Evolutionary conservation across 2,329 filamentous ascomycete species (phyloP), one percentile per base, ranked within the genome.

Genomic region (Neurospora crassa): DNA sequence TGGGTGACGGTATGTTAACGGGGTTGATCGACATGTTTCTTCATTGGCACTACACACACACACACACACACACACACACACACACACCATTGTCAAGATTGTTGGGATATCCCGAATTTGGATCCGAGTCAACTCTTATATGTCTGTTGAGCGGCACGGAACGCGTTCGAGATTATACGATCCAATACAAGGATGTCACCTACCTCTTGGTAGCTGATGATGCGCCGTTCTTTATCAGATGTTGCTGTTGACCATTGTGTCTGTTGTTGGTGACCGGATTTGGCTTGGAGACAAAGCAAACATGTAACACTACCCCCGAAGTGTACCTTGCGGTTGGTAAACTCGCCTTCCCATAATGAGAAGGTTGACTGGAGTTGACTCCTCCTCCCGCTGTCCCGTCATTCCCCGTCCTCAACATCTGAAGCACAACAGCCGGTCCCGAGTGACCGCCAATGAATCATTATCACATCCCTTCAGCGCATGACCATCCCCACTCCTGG

Each of bases 381-480:
- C 18, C 43, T 24, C 18, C 43, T 45, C 29, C 29, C 4, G 29
- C 29, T 5, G 29, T 29, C 29, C 29, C 29, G 34, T 37, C 34
- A 6, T 37, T 37, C 34, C 34, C 34, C 34, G 34, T 37, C 34
- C 34, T 37, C 34, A 37, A 37, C 34, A 7, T 37, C 40, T 59
- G 43, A 68, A 41, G 67, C 67, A 29, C n/a, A 59, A 34, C 14
- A 18, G 24, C 24, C 24, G 29, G 29, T 29, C 29, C 29, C 29
- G 24, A 59, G 20, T 59, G 47, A 59, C 47, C 47, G 24, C 53
- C 53, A 63, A 63, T 63, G 53, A 34, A 37, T 37, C 3, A 8
- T n/a, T n/a, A 63, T 63, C 53, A 29, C 24, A n/a, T 34, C 8
- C 24, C 42, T 63, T 71, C 67, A 67, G 70, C 69, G 69, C 24